Evolutionary conservation across 352 stramenopile genomes (phyloP).

Genomic region (Phytopythium delawarense): DNA sequence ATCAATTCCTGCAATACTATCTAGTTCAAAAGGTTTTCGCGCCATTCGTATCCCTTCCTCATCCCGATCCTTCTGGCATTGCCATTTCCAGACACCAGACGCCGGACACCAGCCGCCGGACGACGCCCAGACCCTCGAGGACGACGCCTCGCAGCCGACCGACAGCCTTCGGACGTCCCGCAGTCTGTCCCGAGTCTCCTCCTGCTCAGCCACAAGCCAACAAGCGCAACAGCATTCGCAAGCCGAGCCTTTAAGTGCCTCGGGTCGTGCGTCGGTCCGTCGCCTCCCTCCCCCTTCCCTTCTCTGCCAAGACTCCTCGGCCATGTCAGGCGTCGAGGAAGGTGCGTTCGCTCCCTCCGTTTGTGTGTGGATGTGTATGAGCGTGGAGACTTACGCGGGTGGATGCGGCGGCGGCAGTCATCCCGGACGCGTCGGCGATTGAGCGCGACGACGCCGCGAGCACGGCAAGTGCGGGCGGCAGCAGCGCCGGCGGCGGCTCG

Average conservation of each 20-base stretch:
- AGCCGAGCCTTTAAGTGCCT: neutral
- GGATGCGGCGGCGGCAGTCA: neutral
- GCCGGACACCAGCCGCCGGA: no score
- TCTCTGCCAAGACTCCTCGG: neutral
- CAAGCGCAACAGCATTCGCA: no score
- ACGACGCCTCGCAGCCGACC: no score
- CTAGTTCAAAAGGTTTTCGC: no score
- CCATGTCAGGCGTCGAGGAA: conserved; percentile 6
- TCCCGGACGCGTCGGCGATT: conserved; percentile 4
- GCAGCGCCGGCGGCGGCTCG: conserved; percentile 16
- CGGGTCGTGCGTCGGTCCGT: conserved; percentile 1
- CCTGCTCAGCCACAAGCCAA: no score
- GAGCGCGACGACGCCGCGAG: neutral
- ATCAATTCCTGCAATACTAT: no score
- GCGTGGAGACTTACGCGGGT: neutral
- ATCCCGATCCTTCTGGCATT: no score
- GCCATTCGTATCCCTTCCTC: no score
- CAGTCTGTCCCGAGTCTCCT: no score
- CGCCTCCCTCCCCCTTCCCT: neutral
- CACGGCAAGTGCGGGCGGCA: conserved; percentile 13
- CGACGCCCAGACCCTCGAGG: no score
- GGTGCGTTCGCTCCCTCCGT: neutral
- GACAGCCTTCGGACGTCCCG: no score
- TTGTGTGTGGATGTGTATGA: neutral
- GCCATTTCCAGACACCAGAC: no score